Percentiles rank a stretch among this genome's conserved stretches.
Conservation (phyloP, 2,329 filamentous ascomycete genomes). For the Alternaria sp. region DNA sequence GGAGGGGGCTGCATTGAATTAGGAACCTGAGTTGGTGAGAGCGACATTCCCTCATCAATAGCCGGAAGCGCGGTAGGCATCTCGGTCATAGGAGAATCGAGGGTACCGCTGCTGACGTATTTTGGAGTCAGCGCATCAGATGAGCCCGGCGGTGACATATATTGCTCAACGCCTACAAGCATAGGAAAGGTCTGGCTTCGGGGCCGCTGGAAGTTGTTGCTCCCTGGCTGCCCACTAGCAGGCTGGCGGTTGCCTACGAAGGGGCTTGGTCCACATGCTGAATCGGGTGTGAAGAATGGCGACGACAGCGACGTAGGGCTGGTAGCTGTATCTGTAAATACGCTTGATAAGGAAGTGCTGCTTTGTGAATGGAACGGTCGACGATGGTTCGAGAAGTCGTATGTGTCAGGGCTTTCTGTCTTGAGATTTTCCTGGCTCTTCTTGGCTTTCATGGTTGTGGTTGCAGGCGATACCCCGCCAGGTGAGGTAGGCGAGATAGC, state of each 20-base stretch:
- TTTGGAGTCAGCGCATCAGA: constrained; percentile 67
- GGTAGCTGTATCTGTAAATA: constrained; percentile 71
- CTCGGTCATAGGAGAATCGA: constrained; percentile 63
- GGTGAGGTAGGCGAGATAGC: constrained; percentile 79
- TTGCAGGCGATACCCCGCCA: constrained; percentile 72
- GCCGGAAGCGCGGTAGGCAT: constrained; percentile 50
- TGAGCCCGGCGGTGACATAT: constrained; percentile 60
- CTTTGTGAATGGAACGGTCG: constrained; percentile 72
- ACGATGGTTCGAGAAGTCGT: constrained; percentile 69
- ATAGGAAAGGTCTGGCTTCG: constrained; percentile 88
- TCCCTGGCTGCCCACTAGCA: constrained; percentile 57
- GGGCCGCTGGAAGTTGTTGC: constrained; percentile 73
- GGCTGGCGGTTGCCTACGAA: constrained; percentile 67
- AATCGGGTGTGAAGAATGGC: constrained; percentile 81
- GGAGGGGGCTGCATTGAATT: constrained; percentile 59
- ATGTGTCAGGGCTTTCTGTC: constrained; percentile 64
- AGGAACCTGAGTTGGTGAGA: constrained; percentile 46
- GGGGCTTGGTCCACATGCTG: constrained; percentile 66
- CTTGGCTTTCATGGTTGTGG: constrained; percentile 68
- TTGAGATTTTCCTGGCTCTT: constrained; percentile 75
- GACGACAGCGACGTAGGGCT: constrained; percentile 78
- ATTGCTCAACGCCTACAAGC: constrained; percentile 68
- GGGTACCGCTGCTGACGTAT: constrained; percentile 56
- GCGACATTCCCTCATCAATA: constrained; percentile 54
- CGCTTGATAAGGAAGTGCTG: constrained; percentile 72